A percentile compares a stretch with the other conserved stretches of the same genome.
Conservation (phyloP, 177 flowering plant genomes). For the Telopea speciosissima region DNA sequence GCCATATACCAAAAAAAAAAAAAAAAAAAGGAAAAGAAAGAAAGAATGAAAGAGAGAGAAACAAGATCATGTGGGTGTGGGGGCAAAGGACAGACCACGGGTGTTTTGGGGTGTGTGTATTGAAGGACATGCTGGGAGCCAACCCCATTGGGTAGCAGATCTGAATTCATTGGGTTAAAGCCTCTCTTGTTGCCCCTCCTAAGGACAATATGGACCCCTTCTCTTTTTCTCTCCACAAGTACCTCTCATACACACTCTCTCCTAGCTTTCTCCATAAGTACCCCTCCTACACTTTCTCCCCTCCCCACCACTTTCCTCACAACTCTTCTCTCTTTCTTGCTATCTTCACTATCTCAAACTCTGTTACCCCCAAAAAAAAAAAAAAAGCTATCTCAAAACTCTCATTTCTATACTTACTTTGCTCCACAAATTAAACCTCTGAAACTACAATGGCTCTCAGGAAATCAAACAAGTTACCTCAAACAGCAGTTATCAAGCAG, state of each 20-base stretch:
- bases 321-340: neutral
- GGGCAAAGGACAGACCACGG: slow-evolving; percentile 19
- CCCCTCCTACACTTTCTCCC: slow-evolving; percentile 23
- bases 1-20: too few species aligned
- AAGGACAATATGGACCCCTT: slow-evolving; percentile 46
- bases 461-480: slow-evolving; percentile 56
- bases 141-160: too few species aligned
- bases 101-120: slow-evolving; percentile 7
- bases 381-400: too few species aligned
- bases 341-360: neutral
- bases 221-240: slow-evolving; percentile 8
- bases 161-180: slow-evolving; percentile 19
- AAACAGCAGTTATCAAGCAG: slow-evolving; percentile 75
- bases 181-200: slow-evolving; percentile 30
- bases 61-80: slow-evolving; percentile 17
- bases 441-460: slow-evolving; percentile 45
- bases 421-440: neutral
- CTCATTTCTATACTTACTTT: neutral
- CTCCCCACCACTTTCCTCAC: slow-evolving; percentile 9
- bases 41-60: slow-evolving; percentile 13
- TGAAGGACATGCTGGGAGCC: slow-evolving; percentile 24
- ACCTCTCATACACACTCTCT: too few species aligned
- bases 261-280: slow-evolving; percentile 40
- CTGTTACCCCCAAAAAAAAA: too few species aligned
- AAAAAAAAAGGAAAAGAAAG: neutral